A percentile compares a stretch with the other conserved stretches of the same genome.
phyloP scores from a whole-genome alignment of 495 filamentous ascomycete genomes.

The Pseudomonodictys pantanalensis region DNA sequence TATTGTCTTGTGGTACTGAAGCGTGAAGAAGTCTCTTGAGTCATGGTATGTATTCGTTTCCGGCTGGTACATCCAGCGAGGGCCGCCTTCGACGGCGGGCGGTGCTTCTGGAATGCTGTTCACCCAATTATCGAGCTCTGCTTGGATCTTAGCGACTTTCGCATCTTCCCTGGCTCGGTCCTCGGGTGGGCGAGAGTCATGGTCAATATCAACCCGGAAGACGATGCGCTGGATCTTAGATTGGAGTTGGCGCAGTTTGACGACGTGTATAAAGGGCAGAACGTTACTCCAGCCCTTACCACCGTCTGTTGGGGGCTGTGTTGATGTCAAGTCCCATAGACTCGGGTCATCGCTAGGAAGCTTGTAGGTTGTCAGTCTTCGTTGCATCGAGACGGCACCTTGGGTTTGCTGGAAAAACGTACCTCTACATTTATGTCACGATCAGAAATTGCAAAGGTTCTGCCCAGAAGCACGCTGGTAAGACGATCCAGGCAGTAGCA shows the following conservation, averaged over 20 bases:
- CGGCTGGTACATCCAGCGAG: conserved; percentile 20
- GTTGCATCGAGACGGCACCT: no score
- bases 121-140: conserved; percentile 14
- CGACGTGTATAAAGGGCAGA: conserved; percentile 19
- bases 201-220: conserved; percentile 19
- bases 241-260: conserved; percentile 22
- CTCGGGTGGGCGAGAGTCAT: background rate
- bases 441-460: conserved; percentile 23
- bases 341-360: conserved; percentile 12
- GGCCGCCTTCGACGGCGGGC: background rate
- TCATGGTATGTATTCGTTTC: conserved; percentile 13
- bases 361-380: background rate
- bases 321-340: conserved; percentile 18
- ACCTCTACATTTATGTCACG: conserved; percentile 24
- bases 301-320: background rate
- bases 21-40: conserved; percentile 19
- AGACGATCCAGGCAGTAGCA: conserved; percentile 24
- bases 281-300: conserved; percentile 16
- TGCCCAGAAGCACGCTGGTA: conserved; percentile 14
- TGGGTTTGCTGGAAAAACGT: background rate
- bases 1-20: conserved; percentile 24
- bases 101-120: conserved; percentile 15
- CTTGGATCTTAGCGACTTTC: conserved; percentile 12
- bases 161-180: conserved; percentile 3
- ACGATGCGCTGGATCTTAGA: conserved; percentile 18